phyloP scores from a whole-genome alignment of 2,329 filamentous ascomycete species.

The Colletotrichum tamarilloi region DNA sequence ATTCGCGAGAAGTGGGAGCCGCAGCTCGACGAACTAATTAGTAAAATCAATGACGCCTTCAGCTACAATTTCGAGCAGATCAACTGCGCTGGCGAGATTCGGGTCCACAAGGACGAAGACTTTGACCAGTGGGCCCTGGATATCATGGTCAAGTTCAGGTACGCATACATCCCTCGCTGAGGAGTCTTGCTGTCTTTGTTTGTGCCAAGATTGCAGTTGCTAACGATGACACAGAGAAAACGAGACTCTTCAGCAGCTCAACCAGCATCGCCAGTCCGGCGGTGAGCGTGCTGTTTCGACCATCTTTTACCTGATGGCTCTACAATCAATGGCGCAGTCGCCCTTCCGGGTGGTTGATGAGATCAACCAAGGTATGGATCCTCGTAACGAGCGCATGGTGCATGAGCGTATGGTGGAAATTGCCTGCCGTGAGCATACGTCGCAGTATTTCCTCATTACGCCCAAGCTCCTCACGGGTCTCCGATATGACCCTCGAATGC shows the following conservation, averaged over 20 bases:
- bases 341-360: slow-evolving; percentile 99
- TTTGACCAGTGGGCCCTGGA: slow-evolving; percentile 95
- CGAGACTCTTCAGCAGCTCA: slow-evolving; percentile 85
- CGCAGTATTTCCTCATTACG: slow-evolving; percentile 95
- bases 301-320: slow-evolving; percentile 98
- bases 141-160: slow-evolving; percentile 96
- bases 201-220: neutral
- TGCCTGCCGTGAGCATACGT: slow-evolving; percentile 84
- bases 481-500: slow-evolving; percentile 91
- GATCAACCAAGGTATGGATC: slow-evolving; percentile 99
- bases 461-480: slow-evolving; percentile 91
- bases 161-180: slow-evolving; percentile 45
- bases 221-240: slow-evolving; percentile 67
- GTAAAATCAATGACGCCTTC: slow-evolving; percentile 89
- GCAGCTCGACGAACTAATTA: slow-evolving; percentile 79
- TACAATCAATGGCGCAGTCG: slow-evolving; percentile 91
- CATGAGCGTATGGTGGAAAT: slow-evolving; percentile 99
- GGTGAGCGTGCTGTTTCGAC: slow-evolving; percentile 96
- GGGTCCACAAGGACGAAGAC: slow-evolving; percentile 88
- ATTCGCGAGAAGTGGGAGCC: slow-evolving; percentile 86
- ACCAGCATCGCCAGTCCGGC: slow-evolving; percentile 93
- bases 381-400: slow-evolving; percentile 96
- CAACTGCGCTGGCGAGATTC: slow-evolving; percentile 91
- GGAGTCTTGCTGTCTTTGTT: neutral
- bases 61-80: slow-evolving; percentile 94